Evolutionary conservation across 2,329 filamentous ascomycete genomes (phyloP).

Genomic region (Calonectria fujianensis): DNA sequence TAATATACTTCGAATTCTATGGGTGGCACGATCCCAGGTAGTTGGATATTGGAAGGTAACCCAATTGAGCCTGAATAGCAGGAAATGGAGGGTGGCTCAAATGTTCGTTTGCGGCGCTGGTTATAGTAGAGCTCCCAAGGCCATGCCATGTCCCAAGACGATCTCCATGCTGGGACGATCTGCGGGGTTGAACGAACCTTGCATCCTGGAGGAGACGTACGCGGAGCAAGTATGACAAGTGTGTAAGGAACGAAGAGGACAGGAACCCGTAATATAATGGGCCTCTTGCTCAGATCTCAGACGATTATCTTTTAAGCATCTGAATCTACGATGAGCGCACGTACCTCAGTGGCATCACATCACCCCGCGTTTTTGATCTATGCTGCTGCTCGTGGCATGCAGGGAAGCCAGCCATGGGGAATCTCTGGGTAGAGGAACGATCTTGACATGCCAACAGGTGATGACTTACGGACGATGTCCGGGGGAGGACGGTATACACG

Average conservation of each 20-base stretch:
- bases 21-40: conserved; percentile 40
- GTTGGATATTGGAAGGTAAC: conserved; percentile 37
- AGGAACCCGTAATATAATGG: conserved; percentile 41
- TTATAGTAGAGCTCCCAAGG: conserved; percentile 4
- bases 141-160: conserved; percentile 5
- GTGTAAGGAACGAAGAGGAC: conserved; percentile 28
- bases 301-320: conserved; percentile 40
- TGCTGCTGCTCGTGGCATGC: conserved; percentile 42
- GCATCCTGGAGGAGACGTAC: conserved; percentile 21
- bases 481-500: conserved; percentile 29
- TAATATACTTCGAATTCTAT: conserved; percentile 34
- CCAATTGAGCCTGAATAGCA: conserved; percentile 40
- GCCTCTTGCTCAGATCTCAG: conserved; percentile 37
- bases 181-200: conserved; percentile 33
- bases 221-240: neutral
- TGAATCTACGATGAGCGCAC: conserved; percentile 43
- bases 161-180: conserved; percentile 29
- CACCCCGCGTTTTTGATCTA: conserved; percentile 44
- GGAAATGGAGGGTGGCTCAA: conserved; percentile 28
- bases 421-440: conserved; percentile 32
- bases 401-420: conserved; percentile 38
- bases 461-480: conserved; percentile 40
- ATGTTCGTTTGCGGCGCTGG: conserved; percentile 19
- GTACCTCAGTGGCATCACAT: conserved; percentile 47
- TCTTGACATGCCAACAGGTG: conserved; percentile 37